Evolutionary conservation across 441 rosid genomes (phyloP).

Genomic region (Codiaeum variegatum): DNA sequence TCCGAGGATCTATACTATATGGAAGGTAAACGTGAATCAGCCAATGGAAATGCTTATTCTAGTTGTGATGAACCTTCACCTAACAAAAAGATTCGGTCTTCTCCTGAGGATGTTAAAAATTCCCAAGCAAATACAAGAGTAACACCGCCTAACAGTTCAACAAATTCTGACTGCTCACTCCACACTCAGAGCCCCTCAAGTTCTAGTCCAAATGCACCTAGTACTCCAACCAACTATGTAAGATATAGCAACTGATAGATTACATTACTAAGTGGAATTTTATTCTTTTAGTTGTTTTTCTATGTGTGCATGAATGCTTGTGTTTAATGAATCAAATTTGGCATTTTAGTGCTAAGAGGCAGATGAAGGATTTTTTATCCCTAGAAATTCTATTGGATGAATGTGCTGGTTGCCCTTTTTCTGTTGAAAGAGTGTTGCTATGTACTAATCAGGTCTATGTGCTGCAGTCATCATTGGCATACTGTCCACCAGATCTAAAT

Average conservation of each 20-base stretch:
- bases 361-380: not conserved
- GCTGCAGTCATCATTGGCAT: conserved; percentile 44
- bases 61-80: conserved; percentile 33
- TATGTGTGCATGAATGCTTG: not conserved
- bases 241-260: conserved; percentile 17
- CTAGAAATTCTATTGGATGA: not conserved
- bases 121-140: conserved; percentile 20
- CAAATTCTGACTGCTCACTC: conserved; percentile 29
- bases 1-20: conserved; percentile 54
- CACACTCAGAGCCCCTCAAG: conserved; percentile 32
- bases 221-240: conserved; percentile 46
- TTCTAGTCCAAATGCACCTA: conserved; percentile 29
- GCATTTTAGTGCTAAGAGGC: not conserved
- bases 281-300: not conserved
- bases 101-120: conserved; percentile 26
- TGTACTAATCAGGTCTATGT: conserved; percentile 24
- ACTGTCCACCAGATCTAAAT: conserved; percentile 83
- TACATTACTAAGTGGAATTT: not conserved
- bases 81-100: conserved; percentile 37
- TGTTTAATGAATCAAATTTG: not conserved
- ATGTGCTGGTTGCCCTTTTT: not conserved
- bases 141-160: conserved; percentile 29
- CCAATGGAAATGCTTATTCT: conserved; percentile 25
- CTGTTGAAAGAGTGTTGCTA: not conserved
- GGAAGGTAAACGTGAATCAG: conserved; percentile 30